These are phyloP conservation scores for Tricharina praecox DNA, from an alignment of 495 filamentous ascomycete species.

Conservation along the genomic window DNA sequence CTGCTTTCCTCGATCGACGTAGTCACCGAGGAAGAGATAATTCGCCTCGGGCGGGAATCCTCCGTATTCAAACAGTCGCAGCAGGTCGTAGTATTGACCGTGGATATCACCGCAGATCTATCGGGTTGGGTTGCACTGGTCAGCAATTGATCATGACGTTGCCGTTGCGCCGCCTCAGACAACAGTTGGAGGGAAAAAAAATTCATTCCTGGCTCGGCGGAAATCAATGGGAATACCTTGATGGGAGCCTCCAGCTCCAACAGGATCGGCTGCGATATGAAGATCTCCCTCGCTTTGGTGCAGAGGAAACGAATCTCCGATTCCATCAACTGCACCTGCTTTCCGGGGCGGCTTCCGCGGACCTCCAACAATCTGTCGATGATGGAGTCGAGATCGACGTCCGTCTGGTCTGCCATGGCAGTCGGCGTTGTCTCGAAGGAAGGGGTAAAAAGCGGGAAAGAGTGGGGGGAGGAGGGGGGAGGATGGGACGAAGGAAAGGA, in stretches of 20 bases:
- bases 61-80: slow-evolving; percentile 95
- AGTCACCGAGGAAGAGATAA: slow-evolving; percentile 98
- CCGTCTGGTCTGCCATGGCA: slow-evolving; percentile 83
- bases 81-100: slow-evolving; percentile 96
- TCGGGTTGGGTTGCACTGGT: slow-evolving; percentile 7
- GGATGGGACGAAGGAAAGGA: slow-evolving; percentile 17
- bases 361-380: slow-evolving; percentile 97
- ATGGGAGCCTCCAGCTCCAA: slow-evolving; percentile 96
- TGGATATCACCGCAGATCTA: slow-evolving; percentile 99
- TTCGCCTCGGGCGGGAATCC: slow-evolving; percentile 98
- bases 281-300: slow-evolving; percentile 97
- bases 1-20: slow-evolving; percentile 98
- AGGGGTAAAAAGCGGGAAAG: slow-evolving; percentile 1
- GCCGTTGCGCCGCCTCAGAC: no score
- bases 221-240: slow-evolving; percentile 49
- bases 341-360: slow-evolving; percentile 90
- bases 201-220: not conserved
- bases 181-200: not conserved
- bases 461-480: no score
- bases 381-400: slow-evolving; percentile 98
- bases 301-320: slow-evolving; percentile 94
- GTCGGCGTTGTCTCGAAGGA: slow-evolving; percentile 12
- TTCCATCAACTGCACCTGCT: slow-evolving; percentile 94
- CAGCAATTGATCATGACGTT: slow-evolving; percentile 7
- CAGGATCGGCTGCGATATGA: slow-evolving; percentile 97